Base-by-base conservation (phyloP, 1,284 basidiomycete genomes). In the Pyrrhoderma lamaoense region DNA sequence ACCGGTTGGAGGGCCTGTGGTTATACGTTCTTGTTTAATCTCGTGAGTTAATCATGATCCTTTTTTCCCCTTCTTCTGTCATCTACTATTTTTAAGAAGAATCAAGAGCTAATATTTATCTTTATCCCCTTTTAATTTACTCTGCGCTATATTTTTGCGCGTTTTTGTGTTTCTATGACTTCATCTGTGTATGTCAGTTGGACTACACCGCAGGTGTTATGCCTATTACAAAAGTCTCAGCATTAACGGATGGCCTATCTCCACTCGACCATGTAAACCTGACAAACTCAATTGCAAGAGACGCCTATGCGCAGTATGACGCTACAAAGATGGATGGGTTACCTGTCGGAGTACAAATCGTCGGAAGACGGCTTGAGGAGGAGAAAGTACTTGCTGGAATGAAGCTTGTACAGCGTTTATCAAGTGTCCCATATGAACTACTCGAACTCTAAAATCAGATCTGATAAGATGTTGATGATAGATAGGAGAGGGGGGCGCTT, bases 311-410 rank as follows among this genome's bases (percentile, higher is more conserved):
- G 22, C 67, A 77, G 43, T 87, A 86, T 60, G 73, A 85, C 57
- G 67, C 80, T 1, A 52, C 61, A 0, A 71, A 71, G 58, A 86
- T 85, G 82, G 66, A 74, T 16, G 82, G 82, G 0, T 66, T 87
- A 38, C 83, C 85, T 0, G 71, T 87, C 0, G 83, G 79, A 0
- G 70, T 87, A 27, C 82, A 86, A 64, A 62, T 85, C 3, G 73
- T 82, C 2, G 79, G 79, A 0, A 67, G 68, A 47, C 68, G 73
- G 13, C 73, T 76, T 43, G 76, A 85, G 53, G 85, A 87, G 53
- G 84, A 87, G 65, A 77, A 76, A 23, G 73, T 75, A 14, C 56
- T 74, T 53, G 75, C 68, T 56, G 75, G 65, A 1, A 74, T 74
- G 74, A 74, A 70, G 54, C 52, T 73, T 37, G 64, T 75, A 2